Percentiles rank a stretch among this genome's conserved stretches.
phyloP scores from a whole-genome alignment of 2,329 filamentous ascomycete species.

The Hypoxylon sp. region DNA sequence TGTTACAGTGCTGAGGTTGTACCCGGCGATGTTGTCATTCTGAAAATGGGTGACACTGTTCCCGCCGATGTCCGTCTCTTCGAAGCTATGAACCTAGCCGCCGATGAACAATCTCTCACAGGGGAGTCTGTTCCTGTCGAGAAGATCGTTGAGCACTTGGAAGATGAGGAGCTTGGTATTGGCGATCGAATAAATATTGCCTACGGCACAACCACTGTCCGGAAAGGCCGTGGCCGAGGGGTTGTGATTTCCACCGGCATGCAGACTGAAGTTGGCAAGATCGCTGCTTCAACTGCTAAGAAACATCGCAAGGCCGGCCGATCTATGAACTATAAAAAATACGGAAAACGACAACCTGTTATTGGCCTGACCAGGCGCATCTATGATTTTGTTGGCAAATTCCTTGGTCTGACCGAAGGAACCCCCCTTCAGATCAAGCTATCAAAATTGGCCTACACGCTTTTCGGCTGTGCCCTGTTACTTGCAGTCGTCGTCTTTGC shows the following conservation, averaged over 20 bases:
- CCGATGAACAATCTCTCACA: conserved; percentile 82
- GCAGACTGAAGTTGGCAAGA: conserved; percentile 77
- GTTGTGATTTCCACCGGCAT: conserved; percentile 81
- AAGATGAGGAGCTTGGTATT: conserved; percentile 71
- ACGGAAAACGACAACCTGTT: conserved; percentile 64
- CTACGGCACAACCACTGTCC: conserved; percentile 80
- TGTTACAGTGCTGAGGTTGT: conserved; percentile 69
- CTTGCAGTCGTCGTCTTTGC: conserved; percentile 70
- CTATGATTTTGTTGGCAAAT: conserved; percentile 66
- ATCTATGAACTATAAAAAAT: conserved; percentile 67
- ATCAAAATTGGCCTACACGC: conserved; percentile 79
- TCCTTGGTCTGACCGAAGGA: conserved; percentile 73
- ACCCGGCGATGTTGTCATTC: conserved; percentile 76
- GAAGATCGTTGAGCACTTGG: conserved; percentile 70
- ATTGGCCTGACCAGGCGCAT: conserved; percentile 62
- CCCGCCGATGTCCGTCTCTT: conserved; percentile 79
- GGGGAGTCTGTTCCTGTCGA: conserved; percentile 81
- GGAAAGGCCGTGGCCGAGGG: conserved; percentile 78
- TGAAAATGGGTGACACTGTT: conserved; percentile 80
- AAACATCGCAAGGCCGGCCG: conserved; percentile 68
- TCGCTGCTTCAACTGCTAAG: conserved; percentile 69
- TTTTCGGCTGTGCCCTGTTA: conserved; percentile 77
- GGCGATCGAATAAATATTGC: conserved; percentile 81
- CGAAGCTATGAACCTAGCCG: conserved; percentile 82
- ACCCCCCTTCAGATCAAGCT: conserved; percentile 85